Percentiles rank a stretch among this genome's conserved stretches.
Evolutionary conservation across 116 monocot species (phyloP).

Genomic region (Cymodocea nodosa): DNA sequence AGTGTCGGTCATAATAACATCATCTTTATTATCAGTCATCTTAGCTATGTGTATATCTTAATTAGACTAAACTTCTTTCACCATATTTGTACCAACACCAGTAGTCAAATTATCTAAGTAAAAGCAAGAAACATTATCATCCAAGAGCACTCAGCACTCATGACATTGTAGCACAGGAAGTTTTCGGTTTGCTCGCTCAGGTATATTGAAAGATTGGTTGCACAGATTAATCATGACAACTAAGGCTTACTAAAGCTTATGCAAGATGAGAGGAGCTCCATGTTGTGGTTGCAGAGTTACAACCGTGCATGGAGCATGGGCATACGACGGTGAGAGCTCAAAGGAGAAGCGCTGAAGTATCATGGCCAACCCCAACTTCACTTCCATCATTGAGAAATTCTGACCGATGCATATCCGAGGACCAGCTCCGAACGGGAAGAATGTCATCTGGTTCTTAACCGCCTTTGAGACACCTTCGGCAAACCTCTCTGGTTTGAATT

Average conservation of each 20-base stretch:
- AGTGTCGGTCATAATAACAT: too few species aligned
- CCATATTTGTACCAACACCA: too few species aligned
- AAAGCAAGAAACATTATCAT: too few species aligned
- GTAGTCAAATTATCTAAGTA: too few species aligned
- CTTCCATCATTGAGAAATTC: slow-evolving; percentile 35
- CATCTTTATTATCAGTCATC: too few species aligned
- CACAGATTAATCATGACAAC: not conserved
- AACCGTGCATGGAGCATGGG: slow-evolving; percentile 12
- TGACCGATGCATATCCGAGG: slow-evolving; percentile 30
- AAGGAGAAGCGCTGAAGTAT: slow-evolving; percentile 31
- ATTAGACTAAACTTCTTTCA: too few species aligned
- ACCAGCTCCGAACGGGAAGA: slow-evolving; percentile 49
- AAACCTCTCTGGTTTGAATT: slow-evolving; percentile 47
- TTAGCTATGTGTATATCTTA: too few species aligned
- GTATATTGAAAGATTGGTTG: too few species aligned
- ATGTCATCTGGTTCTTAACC: slow-evolving; percentile 10
- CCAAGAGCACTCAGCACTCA: too few species aligned
- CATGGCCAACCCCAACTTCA: slow-evolving; percentile 25
- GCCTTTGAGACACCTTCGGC: slow-evolving; percentile 30
- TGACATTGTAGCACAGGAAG: too few species aligned
- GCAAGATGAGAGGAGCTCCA: slow-evolving; percentile 21
- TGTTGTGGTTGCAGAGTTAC: slow-evolving; percentile 16
- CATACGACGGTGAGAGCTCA: slow-evolving; percentile 23
- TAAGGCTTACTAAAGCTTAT: not conserved
- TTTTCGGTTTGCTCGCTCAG: too few species aligned